Percentiles rank a stretch among this genome's conserved stretches.
These are phyloP conservation scores for Parachaetomium inaequale DNA, from an alignment of 495 filamentous ascomycete genomes.

Conservation along the genomic window DNA sequence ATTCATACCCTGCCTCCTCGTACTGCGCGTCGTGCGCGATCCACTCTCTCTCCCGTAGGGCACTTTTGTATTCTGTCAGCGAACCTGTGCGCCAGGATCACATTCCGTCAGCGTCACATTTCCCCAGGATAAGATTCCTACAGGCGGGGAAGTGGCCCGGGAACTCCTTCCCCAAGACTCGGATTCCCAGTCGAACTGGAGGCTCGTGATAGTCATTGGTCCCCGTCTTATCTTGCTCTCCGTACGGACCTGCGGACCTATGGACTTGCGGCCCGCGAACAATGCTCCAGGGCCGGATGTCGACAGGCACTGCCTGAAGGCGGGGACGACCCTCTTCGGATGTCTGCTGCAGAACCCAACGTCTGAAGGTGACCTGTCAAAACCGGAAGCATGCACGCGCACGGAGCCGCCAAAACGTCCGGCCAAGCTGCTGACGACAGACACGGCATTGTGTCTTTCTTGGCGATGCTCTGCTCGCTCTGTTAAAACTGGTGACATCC, in stretches of 20 bases:
- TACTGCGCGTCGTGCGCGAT: too few species aligned
- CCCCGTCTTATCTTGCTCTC: not conserved
- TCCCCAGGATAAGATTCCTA: too few species aligned
- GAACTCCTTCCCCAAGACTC: not conserved
- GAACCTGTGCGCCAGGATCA: not conserved
- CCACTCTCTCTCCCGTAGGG: not conserved
- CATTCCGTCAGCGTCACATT: not conserved
- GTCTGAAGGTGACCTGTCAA: too few species aligned
- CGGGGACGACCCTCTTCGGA: not conserved
- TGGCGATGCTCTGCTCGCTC: too few species aligned
- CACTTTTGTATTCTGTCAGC: not conserved
- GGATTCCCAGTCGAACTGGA: not conserved
- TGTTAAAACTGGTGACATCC: not conserved
- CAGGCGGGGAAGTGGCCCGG: too few species aligned
- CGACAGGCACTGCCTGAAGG: not conserved
- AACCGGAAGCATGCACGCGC: not conserved
- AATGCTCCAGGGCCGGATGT: not conserved
- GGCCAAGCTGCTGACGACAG: not conserved
- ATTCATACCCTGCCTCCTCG: too few species aligned
- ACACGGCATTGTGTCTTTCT: not conserved
- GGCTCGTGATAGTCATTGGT: not conserved
- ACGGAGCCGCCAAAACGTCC: not conserved
- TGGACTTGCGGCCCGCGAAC: not conserved
- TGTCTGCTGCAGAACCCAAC: not conserved
- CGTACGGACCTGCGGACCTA: not conserved